Conservation (phyloP, 495 filamentous ascomycete genomes). For the Extremus antarcticus region DNA sequence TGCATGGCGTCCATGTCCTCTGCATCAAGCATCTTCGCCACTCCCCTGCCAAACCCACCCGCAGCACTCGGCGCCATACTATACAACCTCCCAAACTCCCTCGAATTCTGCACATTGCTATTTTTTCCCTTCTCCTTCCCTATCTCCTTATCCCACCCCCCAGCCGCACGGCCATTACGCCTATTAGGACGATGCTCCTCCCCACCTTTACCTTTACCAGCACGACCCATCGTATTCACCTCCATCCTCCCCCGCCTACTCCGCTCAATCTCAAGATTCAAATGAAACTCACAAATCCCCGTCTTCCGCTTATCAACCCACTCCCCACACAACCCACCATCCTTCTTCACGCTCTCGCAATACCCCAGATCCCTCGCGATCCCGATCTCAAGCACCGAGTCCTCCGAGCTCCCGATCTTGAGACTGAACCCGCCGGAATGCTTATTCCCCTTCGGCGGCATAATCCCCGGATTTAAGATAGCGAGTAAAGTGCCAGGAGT, state of each 20-base stretch:
- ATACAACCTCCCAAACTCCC: constrained; percentile 15
- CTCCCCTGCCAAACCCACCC: constrained; percentile 32
- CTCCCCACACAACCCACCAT: constrained; percentile 64
- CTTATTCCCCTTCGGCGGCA: constrained; percentile 61
- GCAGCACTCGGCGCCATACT: constrained; percentile 2
- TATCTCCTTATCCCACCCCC: constrained; percentile 1
- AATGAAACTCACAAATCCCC: constrained; percentile 86
- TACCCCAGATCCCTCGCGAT: constrained; percentile 75
- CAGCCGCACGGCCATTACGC: neutral
- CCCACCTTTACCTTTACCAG: constrained; percentile 29
- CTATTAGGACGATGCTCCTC: constrained; percentile 10
- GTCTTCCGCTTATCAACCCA: constrained; percentile 87
- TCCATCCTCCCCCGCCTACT: constrained; percentile 59
- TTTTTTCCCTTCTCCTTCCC: neutral
- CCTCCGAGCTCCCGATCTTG: constrained; percentile 67
- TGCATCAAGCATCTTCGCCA: constrained; percentile 58
- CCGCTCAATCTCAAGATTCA: constrained; percentile 65
- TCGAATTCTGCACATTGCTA: constrained; percentile 26
- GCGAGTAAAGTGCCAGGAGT: constrained; percentile 77
- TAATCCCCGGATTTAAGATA: constrained; percentile 82
- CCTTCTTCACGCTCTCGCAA: constrained; percentile 74
- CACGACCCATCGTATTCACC: constrained; percentile 53
- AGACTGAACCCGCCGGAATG: constrained; percentile 69
- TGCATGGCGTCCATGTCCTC: constrained; percentile 32
- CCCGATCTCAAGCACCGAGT: constrained; percentile 84